phyloP scores from a whole-genome alignment of 495 filamentous ascomycete genomes.

The Hypoxylon trugodes region DNA sequence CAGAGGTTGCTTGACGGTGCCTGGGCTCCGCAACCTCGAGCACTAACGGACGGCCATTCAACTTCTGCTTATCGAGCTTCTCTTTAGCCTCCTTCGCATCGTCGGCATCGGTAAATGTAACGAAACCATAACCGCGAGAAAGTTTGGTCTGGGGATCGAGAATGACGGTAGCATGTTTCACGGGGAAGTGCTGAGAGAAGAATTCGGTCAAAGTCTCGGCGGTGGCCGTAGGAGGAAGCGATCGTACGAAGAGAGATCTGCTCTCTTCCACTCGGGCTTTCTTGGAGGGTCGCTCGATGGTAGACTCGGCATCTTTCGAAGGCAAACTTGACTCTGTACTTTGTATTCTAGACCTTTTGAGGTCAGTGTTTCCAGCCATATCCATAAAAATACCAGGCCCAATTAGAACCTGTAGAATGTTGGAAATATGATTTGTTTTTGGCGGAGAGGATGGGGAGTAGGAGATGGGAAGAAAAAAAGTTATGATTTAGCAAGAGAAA shows the following conservation, averaged over 20 bases:
- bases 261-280: slow-evolving; percentile 58
- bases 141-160: slow-evolving; percentile 80
- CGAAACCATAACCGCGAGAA: slow-evolving; percentile 94
- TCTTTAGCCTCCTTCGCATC: slow-evolving; percentile 83
- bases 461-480: not conserved
- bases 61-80: slow-evolving; percentile 75
- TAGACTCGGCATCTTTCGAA: slow-evolving; percentile 25
- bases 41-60: slow-evolving; percentile 81
- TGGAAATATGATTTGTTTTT: not conserved
- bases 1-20: slow-evolving; percentile 68
- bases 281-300: slow-evolving; percentile 49
- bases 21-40: slow-evolving; percentile 89
- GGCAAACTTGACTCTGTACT: slow-evolving; percentile 37
- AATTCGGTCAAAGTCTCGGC: slow-evolving; percentile 81
- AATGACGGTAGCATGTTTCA: slow-evolving; percentile 93
- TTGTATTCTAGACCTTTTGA: slow-evolving; percentile 44
- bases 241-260: slow-evolving; percentile 88
- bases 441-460: not conserved
- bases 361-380: slow-evolving; percentile 47
- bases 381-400: slow-evolving; percentile 2
- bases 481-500: slow-evolving; percentile 4
- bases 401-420: not conserved
- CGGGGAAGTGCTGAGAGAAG: slow-evolving; percentile 92
- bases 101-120: slow-evolving; percentile 92
- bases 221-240: slow-evolving; percentile 79